Base-by-base conservation (phyloP, 2,329 filamentous ascomycete species). In the Hymenoscyphus fraxineus region DNA sequence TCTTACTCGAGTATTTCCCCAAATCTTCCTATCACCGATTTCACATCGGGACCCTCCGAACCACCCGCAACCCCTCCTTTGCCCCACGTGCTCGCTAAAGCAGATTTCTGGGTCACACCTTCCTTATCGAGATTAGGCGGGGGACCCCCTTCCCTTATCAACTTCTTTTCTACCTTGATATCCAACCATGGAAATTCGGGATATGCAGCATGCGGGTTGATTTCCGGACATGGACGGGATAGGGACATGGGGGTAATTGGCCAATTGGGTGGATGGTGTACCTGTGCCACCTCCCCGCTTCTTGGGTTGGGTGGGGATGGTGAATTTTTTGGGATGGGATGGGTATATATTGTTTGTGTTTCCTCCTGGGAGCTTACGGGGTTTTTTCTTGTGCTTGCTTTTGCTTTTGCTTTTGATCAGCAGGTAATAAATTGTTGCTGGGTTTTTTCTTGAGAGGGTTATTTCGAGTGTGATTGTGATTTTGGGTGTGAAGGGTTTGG, bases 91-190 rank as follows among this genome's bases (percentile, higher is more conserved):
- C 32, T 56, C 41, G 41, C 32, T 40, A 58, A 54, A 15, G 51
- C 12, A 12, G n/a, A 2, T 16, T 32, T 10, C 13, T 35, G 32
- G 19, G 7, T 31, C 32, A 60, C 22, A 60, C 63, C 63, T 65
- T 62, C 63, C 63, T 31, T 15, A 51, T 65, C n/a, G 31, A 62
- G 55, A 16, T 38, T 65, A 62, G n/a, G n/a, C n/a, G n/a, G n/a
- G 60, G 59, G 10, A n/a, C 16, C 32, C 32, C 32, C 32, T 9
- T 4, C 32, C 32, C 32, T 35, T 35, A 35, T 35, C 32, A 35
- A 6, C 9, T 35, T 35, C 9, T 35, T 6, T 35, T 35, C 9
- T 9, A 35, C 32, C 32, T 6, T 35, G 32, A 35, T 35, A 9
- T 35, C 32, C 32, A 35, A 35, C 32, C 32, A 35, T 35, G 32